Evolutionary conservation across 805 yeast genomes (phyloP), one percentile per base, ranked within the genome.

Genomic region (Ascoidea asiatica): DNA sequence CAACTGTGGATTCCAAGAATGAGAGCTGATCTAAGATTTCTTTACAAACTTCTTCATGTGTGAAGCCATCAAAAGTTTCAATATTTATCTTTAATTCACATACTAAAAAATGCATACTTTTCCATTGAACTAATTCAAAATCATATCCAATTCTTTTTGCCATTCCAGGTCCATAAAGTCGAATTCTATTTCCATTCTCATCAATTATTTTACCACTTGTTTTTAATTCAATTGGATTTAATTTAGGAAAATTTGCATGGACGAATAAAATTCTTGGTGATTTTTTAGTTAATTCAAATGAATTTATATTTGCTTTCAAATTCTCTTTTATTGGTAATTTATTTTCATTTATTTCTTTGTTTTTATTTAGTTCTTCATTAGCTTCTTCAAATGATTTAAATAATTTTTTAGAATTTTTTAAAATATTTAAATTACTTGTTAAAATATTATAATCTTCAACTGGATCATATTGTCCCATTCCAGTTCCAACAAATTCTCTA

Each of bases 231-330:
- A 79, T 72, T 2, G 86, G 85, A 53, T 80, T 75, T 47, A 79
- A 59, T 56, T 80, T 80, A 5, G 85, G 85, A 61, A 68, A 72
- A 55, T 80, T 79, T 35, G 83, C 75, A 55, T 80, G 87, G 43
- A 79, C 70, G 52, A 80, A 79, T 47, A 77, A 52, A 17, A 63
- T 55, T 37, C 54, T 53, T 40, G 69, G 66, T n/a, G 46, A 52
- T 41, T 50, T 52, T 5, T 43, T 39, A 3, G 46, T 38, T 8
- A 46, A 45, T 22, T 48, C 49, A 15, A 54, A 21, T 5, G 48
- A 46, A 37, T 53, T 54, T 19, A 45, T 45, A 13, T 50, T 38
- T 20, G 47, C 51, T 29, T 51, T 46, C 2, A 47, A 39, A 8
- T 44, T 40, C n/a, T 51, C 40, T 21, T 40, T 43, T 19, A 50